Percentiles rank a stretch among this genome's conserved stretches.
Evolutionary conservation across 2,329 filamentous ascomycete genomes (phyloP).

Genomic region (Trichoderma hamatum): DNA sequence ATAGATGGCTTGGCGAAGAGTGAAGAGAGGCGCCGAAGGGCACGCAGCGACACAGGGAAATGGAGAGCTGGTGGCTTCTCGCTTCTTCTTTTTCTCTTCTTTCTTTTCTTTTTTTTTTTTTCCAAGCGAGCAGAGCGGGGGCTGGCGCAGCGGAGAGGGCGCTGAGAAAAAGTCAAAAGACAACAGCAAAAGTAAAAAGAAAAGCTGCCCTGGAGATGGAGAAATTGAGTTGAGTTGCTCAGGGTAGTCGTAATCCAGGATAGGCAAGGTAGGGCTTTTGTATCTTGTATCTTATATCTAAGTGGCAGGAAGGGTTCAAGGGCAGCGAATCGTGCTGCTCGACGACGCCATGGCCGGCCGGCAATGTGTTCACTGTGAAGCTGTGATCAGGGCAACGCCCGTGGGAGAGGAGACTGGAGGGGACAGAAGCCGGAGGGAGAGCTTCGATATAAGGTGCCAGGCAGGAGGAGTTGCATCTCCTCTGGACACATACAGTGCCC

Average conservation of each 20-base stretch:
- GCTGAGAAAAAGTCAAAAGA: neutral
- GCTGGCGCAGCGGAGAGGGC: neutral
- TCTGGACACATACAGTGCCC: neutral
- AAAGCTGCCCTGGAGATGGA: neutral
- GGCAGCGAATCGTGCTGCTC: conserved; percentile 9
- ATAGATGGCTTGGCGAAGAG: neutral
- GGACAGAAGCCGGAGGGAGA: neutral
- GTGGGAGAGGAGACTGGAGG: neutral
- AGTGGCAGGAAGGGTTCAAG: conserved; percentile 2
- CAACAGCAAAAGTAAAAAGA: neutral
- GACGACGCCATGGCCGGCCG: conserved; percentile 10
- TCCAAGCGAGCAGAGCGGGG: neutral
- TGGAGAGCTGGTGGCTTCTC: neutral
- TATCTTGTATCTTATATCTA: neutral
- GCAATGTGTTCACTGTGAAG: neutral
- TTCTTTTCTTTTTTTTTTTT: too few relatives aligned
- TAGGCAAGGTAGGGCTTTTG: neutral
- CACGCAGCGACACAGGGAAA: conserved; percentile 1
- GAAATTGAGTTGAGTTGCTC: neutral
- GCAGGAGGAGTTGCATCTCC: neutral
- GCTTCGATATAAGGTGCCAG: conserved; percentile 9
- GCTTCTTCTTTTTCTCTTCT: neutral
- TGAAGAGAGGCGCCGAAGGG: neutral
- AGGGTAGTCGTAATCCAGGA: neutral
- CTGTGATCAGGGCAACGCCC: conserved; percentile 5